Evolutionary conservation across 176 grass and related monocot genomes (phyloP).

Genomic region (Neostapfia colusana): DNA sequence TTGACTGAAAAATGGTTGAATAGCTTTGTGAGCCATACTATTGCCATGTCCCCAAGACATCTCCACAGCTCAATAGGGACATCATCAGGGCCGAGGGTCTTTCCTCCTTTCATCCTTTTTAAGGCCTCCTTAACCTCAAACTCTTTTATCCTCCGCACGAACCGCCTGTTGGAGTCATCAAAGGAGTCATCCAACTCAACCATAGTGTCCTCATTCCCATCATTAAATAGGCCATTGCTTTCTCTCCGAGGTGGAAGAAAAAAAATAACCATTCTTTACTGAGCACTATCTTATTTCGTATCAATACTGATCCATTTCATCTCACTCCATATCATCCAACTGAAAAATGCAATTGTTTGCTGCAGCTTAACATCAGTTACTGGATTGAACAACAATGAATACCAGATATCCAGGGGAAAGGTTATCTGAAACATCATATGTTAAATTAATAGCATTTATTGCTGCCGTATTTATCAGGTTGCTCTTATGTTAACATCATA

Average conservation of each 20-base stretch:
- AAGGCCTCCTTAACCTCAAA: too few species aligned
- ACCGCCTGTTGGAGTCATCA: too few species aligned
- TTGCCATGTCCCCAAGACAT: too few species aligned
- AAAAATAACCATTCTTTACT: conserved; percentile 3
- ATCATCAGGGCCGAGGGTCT: too few species aligned
- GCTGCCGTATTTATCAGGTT: background rate
- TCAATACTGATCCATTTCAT: conserved; percentile 2
- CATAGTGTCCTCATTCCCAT: too few species aligned
- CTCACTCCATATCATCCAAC: background rate
- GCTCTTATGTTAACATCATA: conserved; percentile 30
- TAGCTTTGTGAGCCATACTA: too few species aligned
- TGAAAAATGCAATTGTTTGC: conserved; percentile 21
- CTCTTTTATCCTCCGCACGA: too few species aligned
- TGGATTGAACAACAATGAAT: conserved; percentile 95
- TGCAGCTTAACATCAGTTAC: conserved; percentile 87
- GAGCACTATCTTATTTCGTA: background rate
- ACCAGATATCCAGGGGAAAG: conserved; percentile 95
- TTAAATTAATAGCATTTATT: conserved; percentile 14
- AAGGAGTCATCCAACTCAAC: too few species aligned
- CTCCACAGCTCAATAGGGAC: too few species aligned
- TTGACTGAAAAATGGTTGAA: too few species aligned
- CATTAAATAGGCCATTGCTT: too few species aligned
- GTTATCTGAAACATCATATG: conserved; percentile 41
- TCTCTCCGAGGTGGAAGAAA: conserved; percentile 11
- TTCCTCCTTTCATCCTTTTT: too few species aligned